Evolutionary conservation across 1,284 basidiomycete species (phyloP), one percentile per base, ranked within the genome.

Genomic region (Fomitopsis schrenkii): DNA sequence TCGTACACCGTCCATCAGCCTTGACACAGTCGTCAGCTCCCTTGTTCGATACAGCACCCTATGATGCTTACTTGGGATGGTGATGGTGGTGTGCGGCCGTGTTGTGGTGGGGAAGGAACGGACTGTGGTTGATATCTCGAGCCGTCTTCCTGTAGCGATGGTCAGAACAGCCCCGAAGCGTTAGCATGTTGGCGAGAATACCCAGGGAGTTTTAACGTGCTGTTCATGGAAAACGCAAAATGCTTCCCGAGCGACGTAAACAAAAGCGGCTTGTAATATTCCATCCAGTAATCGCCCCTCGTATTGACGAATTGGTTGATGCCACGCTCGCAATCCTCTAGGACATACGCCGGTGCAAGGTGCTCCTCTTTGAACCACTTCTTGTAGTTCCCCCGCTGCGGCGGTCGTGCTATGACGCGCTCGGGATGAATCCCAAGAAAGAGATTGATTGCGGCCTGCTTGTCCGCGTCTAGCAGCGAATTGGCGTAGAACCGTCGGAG

Each of bases 401-500:
- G 77, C 0, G 81, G 75, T 10, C 79, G 79, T 1, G 75, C 71
- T 36, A 80, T 75, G 0, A 79, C 76, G 53, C 80, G 80, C 66
- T 90, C 87, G 33, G 75, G 78, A 46, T 86, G 83, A 2, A 97
- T 85, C 14, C 97, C 96, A 3, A 99, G 86, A 74, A 99, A 99
- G 28, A 98, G 83, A 74, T 99, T 97, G 74, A 98, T 99, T 0
- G 97, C 95, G 0, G 93, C 86, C 75, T 99, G 97, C 75, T 99
- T 99, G 75, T 99, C 97, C 1, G 94, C 95, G 71, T 99, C 95
- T 3, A 95, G 83, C 45, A 99, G 83, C 4, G 94, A 95, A 71
- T 99, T 99, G 5, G 96, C 91, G 71, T 98, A 99, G 74, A 97
- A 98, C 19, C 97, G 86, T 58, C 94, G 84, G 59, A 99, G 91